Evolutionary conservation across 2,329 filamentous ascomycete genomes (phyloP).

Genomic region (Acarospora socialis): DNA sequence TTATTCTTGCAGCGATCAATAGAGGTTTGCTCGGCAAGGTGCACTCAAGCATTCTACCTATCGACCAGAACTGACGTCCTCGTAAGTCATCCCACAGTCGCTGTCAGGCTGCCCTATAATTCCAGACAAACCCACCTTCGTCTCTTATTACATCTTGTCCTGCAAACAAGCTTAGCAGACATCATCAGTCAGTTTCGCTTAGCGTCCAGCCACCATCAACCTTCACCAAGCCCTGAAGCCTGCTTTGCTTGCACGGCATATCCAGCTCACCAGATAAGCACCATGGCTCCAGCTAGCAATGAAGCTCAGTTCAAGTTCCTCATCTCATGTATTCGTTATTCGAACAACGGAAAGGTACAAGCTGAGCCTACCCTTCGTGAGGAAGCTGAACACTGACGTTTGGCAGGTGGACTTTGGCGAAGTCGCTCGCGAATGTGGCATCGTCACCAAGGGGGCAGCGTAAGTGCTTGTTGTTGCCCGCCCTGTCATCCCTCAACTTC

Average conservation of each 20-base stretch:
- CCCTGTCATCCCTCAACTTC: background rate
- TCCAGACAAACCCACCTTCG: background rate
- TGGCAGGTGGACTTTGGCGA: conserved; percentile 48
- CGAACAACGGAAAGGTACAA: conserved; percentile 43
- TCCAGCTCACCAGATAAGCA: conserved; percentile 1
- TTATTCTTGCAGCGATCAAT: no score
- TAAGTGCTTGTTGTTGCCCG: conserved; percentile 32
- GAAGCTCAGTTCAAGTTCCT: conserved; percentile 52
- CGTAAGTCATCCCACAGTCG: background rate
- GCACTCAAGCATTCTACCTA: background rate
- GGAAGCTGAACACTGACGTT: conserved; percentile 6
- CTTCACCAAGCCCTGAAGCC: background rate
- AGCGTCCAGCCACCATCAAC: background rate
- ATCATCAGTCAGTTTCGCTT: background rate
- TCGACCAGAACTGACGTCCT: background rate
- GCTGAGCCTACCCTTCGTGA: background rate
- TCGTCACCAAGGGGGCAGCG: conserved; percentile 55
- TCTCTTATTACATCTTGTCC: background rate
- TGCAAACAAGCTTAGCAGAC: background rate
- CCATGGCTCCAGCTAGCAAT: conserved; percentile 37
- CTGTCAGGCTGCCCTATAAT: background rate
- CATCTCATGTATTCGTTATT: conserved; percentile 49
- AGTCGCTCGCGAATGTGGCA: conserved; percentile 49
- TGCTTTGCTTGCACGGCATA: background rate
- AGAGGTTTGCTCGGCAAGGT: background rate